These are phyloP conservation scores for Candida qinlingensis DNA, from an alignment of 805 yeast species.

Conservation along the genomic window DNA sequence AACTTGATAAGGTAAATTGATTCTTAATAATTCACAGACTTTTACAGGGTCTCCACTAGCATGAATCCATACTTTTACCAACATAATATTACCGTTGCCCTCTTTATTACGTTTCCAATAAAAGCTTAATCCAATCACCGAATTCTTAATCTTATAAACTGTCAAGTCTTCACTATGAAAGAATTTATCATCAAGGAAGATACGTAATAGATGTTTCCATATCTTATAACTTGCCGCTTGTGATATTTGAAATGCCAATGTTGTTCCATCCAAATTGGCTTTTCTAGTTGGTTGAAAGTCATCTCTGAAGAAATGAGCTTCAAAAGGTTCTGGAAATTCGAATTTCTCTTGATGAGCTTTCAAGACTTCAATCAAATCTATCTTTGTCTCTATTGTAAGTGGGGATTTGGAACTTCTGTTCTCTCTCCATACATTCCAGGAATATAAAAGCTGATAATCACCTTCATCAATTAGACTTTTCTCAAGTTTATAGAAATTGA, in stretches of 20 bases:
- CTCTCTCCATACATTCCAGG: slow-evolving; percentile 5
- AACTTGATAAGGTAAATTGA: neutral
- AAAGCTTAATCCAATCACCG: slow-evolving; percentile 7
- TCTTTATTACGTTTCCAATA: neutral
- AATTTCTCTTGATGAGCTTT: neutral
- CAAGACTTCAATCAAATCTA: slow-evolving; percentile 5
- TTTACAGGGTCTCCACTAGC: neutral
- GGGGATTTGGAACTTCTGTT: neutral
- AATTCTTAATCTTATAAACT: slow-evolving; percentile 1
- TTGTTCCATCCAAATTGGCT: neutral
- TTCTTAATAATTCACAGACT: slow-evolving; percentile 1
- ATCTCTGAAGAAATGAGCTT: slow-evolving; percentile 6
- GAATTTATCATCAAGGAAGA: slow-evolving; percentile 7
- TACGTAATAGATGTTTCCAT: slow-evolving; percentile 1
- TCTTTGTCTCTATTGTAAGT: slow-evolving; percentile 1
- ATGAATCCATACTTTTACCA: slow-evolving; percentile 1
- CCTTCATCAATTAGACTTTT: neutral
- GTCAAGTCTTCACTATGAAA: slow-evolving; percentile 5
- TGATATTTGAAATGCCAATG: neutral
- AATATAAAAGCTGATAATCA: slow-evolving; percentile 4
- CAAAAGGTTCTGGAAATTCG: neutral
- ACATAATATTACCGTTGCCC: neutral
- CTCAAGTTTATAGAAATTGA: neutral
- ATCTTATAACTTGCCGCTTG: neutral
- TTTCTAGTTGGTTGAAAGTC: neutral